These are phyloP conservation scores for Thraustochytrium striatum DNA, from an alignment of 352 stramenopile species.

Conservation along the genomic window DNA sequence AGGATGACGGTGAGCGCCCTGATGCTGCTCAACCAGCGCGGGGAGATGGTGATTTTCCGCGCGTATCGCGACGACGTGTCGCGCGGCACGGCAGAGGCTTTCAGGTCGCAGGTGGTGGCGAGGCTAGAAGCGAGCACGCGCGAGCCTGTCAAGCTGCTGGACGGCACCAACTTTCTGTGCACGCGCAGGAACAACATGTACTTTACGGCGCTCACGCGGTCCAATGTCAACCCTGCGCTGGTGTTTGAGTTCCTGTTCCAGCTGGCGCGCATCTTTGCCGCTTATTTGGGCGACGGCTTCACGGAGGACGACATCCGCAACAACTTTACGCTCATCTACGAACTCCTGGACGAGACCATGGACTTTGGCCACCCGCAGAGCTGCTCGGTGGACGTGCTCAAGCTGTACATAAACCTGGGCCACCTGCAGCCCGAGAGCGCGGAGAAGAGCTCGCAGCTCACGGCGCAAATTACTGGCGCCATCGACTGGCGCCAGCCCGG, in stretches of 20 bases:
- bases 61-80: constrained; percentile 50
- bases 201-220: constrained; percentile 90
- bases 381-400: constrained; percentile 92
- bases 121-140: constrained; percentile 90
- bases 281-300: constrained; percentile 64
- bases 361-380: constrained; percentile 98
- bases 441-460: constrained; percentile 78
- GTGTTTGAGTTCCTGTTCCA: constrained; percentile 55
- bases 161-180: constrained; percentile 96
- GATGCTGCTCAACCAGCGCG: constrained; percentile 43
- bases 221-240: constrained; percentile 86
- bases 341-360: constrained; percentile 97
- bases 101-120: constrained; percentile 61
- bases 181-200: constrained; percentile 94
- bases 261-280: constrained; percentile 51
- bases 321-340: constrained; percentile 98
- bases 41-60: constrained; percentile 49
- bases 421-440: constrained; percentile 70
- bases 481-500: constrained; percentile 88
- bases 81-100: constrained; percentile 31
- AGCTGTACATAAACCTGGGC: constrained; percentile 97
- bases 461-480: constrained; percentile 88
- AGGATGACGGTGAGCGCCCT: constrained; percentile 44
- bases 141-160: constrained; percentile 88
- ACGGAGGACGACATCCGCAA: constrained; percentile 92